A percentile compares a stretch with the other conserved stretches of the same genome.
These are phyloP conservation scores for Fusarium virguliforme DNA, from an alignment of 2,329 filamentous ascomycete species.

Conservation along the genomic window DNA sequence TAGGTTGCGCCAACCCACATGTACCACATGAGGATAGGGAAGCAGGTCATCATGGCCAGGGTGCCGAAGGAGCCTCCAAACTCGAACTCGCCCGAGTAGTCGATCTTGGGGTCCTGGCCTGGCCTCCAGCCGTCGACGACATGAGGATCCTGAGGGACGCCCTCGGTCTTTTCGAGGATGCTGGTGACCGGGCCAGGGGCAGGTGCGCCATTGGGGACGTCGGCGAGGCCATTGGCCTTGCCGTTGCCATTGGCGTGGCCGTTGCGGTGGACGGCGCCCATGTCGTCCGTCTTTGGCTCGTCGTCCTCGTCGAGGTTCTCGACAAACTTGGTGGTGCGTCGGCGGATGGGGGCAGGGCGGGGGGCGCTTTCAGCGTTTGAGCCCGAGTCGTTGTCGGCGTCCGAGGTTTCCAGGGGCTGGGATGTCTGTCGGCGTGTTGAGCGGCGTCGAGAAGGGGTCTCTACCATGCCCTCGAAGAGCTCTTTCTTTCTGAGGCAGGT, in stretches of 20 bases:
- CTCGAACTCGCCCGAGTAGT: conserved; percentile 78
- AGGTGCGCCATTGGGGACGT: conserved; percentile 30
- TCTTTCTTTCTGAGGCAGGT: conserved; percentile 69
- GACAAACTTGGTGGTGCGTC: conserved; percentile 66
- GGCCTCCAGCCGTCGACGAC: conserved; percentile 71
- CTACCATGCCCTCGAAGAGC: conserved; percentile 74
- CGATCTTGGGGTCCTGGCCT: conserved; percentile 74
- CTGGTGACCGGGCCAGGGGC: conserved; percentile 31
- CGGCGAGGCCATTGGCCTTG: conserved; percentile 53
- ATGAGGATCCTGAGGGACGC: conserved; percentile 41
- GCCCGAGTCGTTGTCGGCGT: conserved; percentile 67
- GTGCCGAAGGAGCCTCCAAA: conserved; percentile 92
- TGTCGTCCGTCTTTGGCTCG: conserved; percentile 50
- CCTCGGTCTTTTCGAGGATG: conserved; percentile 41
- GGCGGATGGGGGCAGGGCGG: conserved; percentile 59
- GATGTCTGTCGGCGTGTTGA: conserved; percentile 68
- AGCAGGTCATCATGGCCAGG: conserved; percentile 88
- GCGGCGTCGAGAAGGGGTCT: conserved; percentile 68
- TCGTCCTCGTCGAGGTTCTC: conserved; percentile 68
- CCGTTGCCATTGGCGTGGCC: conserved; percentile 52
- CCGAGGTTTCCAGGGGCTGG: conserved; percentile 62
- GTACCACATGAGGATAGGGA: conserved; percentile 98
- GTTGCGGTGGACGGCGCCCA: conserved; percentile 51
- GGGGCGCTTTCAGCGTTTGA: conserved; percentile 60
- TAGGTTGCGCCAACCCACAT: conserved; percentile 98